Evolutionary conservation across 331 rosid genomes (phyloP), one percentile per base, ranked within the genome.

Genomic region (Quercus lobata): DNA sequence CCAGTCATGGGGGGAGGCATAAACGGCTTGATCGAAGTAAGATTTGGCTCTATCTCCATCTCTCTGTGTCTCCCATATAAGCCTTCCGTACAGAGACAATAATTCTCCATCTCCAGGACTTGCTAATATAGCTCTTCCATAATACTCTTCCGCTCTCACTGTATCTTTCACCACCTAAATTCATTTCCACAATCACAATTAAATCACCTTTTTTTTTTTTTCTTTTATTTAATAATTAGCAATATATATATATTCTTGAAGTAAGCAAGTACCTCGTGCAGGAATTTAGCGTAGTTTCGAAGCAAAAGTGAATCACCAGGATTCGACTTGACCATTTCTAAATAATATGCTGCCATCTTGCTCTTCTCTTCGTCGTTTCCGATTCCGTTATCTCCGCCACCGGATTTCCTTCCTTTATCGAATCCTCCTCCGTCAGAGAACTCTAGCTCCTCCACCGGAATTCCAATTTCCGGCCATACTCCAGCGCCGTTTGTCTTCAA

Each of bases 211-310:
- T 6, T 34, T 19, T 3, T 19, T 3, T 0, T 3, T 7, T 37
- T 7, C 1, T 57, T 8, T 2, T 29, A 3, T 44, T 46, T 22
- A 0, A 2, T 32, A 1, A 72, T 49, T 30, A 5, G 77, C 30
- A 22, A n/a, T 6, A 24, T 27, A 25, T 30, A 52, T 30, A 52
- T 70, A 15, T 24, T 52, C 65, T 56, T 37, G 9, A 58, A 56
- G 25, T 41, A 41, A 8, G 46, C 12, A 41, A 8, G 46, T 76
- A 92, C 98, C 98, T 91, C 92, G 66, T 92, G 89, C 56, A 94
- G 84, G 84, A 80, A 94, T 83, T 90, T 91, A 14, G 85, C 97
- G 86, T 94, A 94, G 76, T 94, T 94, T 80, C 97, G 84, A 9
- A 92, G 90, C 25, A 94, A 80, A 55, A 94, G 93, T 18, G 97